Evolutionary conservation across 805 yeast species (phyloP).

Genomic region (Lipomyces starkeyi): DNA sequence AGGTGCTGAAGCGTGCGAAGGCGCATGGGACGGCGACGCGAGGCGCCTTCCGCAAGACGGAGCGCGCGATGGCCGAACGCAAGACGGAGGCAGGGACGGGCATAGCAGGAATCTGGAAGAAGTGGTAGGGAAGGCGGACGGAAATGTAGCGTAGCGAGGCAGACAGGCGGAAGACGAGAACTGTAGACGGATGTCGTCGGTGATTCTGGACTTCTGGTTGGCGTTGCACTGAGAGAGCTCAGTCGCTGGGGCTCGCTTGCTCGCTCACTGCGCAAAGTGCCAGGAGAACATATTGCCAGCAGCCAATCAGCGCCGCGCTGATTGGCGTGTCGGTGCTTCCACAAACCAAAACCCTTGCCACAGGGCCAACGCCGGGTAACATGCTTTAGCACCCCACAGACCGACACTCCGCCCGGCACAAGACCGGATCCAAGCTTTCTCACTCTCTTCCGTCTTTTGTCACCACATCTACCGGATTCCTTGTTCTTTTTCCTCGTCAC

Average conservation of each 20-base stretch:
- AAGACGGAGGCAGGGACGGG: constrained; percentile 37
- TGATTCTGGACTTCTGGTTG: neutral
- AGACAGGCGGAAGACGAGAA: constrained; percentile 13
- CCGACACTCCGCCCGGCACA: neutral
- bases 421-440: constrained; percentile 6
- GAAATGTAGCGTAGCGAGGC: neutral
- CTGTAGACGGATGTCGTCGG: neutral
- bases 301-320: constrained; percentile 32
- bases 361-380: constrained; percentile 14
- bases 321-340: constrained; percentile 6
- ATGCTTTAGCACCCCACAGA: constrained; percentile 8
- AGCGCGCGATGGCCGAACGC: constrained; percentile 30
- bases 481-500: neutral
- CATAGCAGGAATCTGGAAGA: constrained; percentile 18
- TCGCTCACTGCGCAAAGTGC: too few relatives aligned
- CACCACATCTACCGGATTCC: neutral
- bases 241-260: neutral
- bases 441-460: constrained; percentile 9
- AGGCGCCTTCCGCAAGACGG: constrained; percentile 20
- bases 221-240: neutral
- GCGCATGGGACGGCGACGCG: constrained; percentile 26
- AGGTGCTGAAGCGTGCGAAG: constrained; percentile 37
- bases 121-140: constrained; percentile 10
- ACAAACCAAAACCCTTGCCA: neutral
- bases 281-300: neutral